Evolutionary conservation across 2,329 filamentous ascomycete genomes (phyloP).

Genomic region (Escovopsis sp.): DNA sequence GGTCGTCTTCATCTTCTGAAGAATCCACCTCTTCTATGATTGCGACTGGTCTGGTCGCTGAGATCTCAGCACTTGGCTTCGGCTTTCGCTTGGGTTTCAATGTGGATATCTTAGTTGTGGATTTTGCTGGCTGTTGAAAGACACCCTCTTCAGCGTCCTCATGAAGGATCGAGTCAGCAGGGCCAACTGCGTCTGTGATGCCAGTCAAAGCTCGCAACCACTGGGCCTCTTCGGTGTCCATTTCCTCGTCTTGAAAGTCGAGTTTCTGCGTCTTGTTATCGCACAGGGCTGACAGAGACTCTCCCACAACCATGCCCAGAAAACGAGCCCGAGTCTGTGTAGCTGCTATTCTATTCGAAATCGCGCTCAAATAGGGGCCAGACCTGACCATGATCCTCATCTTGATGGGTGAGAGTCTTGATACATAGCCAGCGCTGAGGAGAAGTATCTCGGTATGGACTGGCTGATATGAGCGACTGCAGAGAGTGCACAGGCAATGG

Average conservation of each 20-base stretch:
- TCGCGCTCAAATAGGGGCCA: conserved; percentile 55
- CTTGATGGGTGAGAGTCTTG: conserved; percentile 49
- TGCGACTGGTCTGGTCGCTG: conserved; percentile 22
- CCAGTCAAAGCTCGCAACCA: conserved; percentile 58
- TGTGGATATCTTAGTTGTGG: conserved; percentile 5
- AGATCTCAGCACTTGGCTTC: conserved; percentile 11
- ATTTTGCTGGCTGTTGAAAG: conserved; percentile 3
- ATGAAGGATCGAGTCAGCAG: conserved; percentile 34
- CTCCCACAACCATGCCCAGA: conserved; percentile 78
- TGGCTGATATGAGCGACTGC: conserved; percentile 21
- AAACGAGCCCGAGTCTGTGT: conserved; percentile 64
- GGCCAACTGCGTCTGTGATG: conserved; percentile 48
- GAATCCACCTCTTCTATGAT: conserved; percentile 53
- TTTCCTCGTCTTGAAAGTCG: conserved; percentile 73
- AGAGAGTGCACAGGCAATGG: neutral
- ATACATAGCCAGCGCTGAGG: conserved; percentile 61
- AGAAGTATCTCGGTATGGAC: conserved; percentile 69
- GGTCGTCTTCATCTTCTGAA: conserved; percentile 46
- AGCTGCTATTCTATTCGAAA: conserved; percentile 73
- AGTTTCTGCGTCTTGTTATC: conserved; percentile 58
- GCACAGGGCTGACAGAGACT: conserved; percentile 48
- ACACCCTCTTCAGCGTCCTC: conserved; percentile 4
- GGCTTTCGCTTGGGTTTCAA: conserved; percentile 16
- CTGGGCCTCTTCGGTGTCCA: conserved; percentile 53
- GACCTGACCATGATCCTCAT: conserved; percentile 57